These are phyloP conservation scores for Golubevia pallescens DNA, from an alignment of 1,284 basidiomycete genomes.

Conservation along the genomic window DNA sequence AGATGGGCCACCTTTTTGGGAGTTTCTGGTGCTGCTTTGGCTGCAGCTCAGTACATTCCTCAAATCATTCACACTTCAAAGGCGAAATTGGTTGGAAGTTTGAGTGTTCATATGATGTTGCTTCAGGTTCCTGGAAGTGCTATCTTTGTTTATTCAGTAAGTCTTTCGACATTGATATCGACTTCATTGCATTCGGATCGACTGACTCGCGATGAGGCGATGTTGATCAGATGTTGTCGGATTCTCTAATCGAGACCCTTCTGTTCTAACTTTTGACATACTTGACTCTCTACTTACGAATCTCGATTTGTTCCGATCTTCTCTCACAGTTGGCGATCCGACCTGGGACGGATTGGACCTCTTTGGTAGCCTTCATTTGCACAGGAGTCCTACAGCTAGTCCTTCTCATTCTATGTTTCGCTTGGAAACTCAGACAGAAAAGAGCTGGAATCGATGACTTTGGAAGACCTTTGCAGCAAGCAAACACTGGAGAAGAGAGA, in stretches of 20 bases:
- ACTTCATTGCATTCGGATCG: neutral
- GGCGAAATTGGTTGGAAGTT: conserved; percentile 81
- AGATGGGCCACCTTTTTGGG: conserved; percentile 87
- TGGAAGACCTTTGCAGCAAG: conserved; percentile 31
- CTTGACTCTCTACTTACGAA: neutral
- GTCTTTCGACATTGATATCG: neutral
- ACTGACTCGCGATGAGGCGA: neutral
- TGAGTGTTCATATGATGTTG: conserved; percentile 91
- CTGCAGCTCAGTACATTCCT: conserved; percentile 83
- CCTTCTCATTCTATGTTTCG: conserved; percentile 51
- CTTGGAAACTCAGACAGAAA: conserved; percentile 47
- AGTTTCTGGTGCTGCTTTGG: conserved; percentile 77
- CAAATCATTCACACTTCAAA: conserved; percentile 82
- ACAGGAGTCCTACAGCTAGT: conserved; percentile 50
- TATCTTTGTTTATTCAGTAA: conserved; percentile 60
- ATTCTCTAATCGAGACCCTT: no score
- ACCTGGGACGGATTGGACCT: conserved; percentile 60
- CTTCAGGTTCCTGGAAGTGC: conserved; percentile 75
- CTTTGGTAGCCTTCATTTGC: conserved; percentile 53
- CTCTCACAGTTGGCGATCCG: conserved; percentile 34
- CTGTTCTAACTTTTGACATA: neutral
- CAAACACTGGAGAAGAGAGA: neutral
- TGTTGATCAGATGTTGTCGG: no score
- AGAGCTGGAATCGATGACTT: conserved; percentile 54
- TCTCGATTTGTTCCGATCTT: neutral